Evolutionary conservation across 768 basidiomycete species (phyloP), one percentile per base, ranked within the genome.

Genomic region (Plicaturopsis crispa): DNA sequence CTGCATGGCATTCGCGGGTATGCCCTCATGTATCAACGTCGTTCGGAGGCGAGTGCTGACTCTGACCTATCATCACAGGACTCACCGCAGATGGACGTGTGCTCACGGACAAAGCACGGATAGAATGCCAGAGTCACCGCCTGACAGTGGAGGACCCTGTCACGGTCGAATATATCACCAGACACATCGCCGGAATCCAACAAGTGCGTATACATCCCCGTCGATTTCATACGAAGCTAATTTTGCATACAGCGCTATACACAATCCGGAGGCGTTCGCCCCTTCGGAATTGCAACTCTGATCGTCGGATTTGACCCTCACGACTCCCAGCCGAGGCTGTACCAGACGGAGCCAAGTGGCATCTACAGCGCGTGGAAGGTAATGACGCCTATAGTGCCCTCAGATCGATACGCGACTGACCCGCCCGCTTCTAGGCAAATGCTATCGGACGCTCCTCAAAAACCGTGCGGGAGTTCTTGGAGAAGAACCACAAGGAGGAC

Each of bases 291-390:
- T 50, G 93, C 94, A 11, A 97, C 93, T 7, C 74, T 99, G 35
- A 86, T 99, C 46, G 79, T 97, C 46, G 96, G 96, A 32, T 99
- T 98, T 58, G 94, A 99, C 57, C 94, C 93, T 14, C 69, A 94
- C 57, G 93, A 94, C 53, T 72, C 72, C 32, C 73, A 71, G 45
- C 96, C 96, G 32, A 79, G 87, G 40, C 66, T 99, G 22, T 99
- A 97, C 62, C 85, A 92, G 63, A 98, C 96, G 8, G 96, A 99
- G 60, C 96, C 96, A 1, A 88, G 87, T 55, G 96, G 96, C 14
- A 98, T 97, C 47, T 98, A 93, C 63, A 91, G 86, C 48, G 90
- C 91, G 22, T 99, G 96, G 96, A 99, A 98, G 81, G 93, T 87
- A 33, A 4, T 60, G 40, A 39, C 18, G 35, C 14, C 38, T 39